Evolutionary conservation across 768 basidiomycete genomes (phyloP), one percentile per base, ranked within the genome.

Genomic region (Pholiota microspora): DNA sequence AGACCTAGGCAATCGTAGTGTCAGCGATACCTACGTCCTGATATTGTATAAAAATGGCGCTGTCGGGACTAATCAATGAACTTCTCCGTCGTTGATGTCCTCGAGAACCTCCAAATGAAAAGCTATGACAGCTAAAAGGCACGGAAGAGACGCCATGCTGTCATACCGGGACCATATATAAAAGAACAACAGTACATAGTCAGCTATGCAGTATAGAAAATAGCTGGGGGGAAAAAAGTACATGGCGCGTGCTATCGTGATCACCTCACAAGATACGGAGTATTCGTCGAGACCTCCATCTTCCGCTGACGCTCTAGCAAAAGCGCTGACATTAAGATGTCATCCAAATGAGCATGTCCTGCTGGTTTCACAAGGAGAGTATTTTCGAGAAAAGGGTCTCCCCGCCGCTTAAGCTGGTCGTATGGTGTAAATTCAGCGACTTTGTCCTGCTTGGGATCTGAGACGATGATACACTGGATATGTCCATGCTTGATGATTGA

Each of bases 311-410:
- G 51, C 27, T 62, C 58, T 9, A 58, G 34, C 23, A 59, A 47
- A 21, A 62, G 24, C 4, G 51, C 36, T 2, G 60, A 59, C 8
- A 62, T 49, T 5, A 62, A 7, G 23, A 62, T 48, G n/a, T 59
- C 55, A 45, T 62, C 58, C 24, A 62, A 53, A 23, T 54, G 46
- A 7, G 50, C 25, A 25, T 62, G 55, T 16, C 58, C 60, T 9
- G 28, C 28, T 13, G 60, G 55, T 28, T 52, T 46, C 28, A 59
- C 50, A 7, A 51, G 58, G 21, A 51, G 34, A 24, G 32, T 18
- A 16, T 21, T 49, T 51, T 49, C 34, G 4, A 45, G 21, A 10
- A 53, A 25, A 15, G 51, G 40, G 8, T 23, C 28, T 8, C 42
- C 29, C 13, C 35, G 27, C 5, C 27, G 40, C 21, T 27, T 16